These are phyloP conservation scores for Xylaria palmicola DNA, from an alignment of 495 filamentous ascomycete species.

Conservation along the genomic window DNA sequence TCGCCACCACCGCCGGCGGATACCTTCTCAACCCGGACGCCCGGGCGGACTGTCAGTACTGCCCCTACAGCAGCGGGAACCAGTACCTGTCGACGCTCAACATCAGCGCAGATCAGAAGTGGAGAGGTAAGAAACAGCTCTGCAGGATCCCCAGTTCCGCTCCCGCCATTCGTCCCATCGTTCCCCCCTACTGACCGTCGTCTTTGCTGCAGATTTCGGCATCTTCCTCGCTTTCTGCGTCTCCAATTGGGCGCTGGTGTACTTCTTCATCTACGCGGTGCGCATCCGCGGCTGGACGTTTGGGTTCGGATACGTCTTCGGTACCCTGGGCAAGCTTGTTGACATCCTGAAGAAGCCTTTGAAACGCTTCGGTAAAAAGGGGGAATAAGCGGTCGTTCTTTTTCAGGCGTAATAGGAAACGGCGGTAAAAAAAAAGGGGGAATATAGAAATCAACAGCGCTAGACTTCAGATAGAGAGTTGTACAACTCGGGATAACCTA, in stretches of 20 bases:
- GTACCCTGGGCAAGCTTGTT: slow-evolving; percentile 47
- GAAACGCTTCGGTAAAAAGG: slow-evolving; percentile 23
- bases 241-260: slow-evolving; percentile 75
- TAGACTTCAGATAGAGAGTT: too few relatives aligned
- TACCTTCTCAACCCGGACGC: slow-evolving; percentile 60
- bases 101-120: slow-evolving; percentile 44
- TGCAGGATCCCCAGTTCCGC: too few relatives aligned
- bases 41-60: slow-evolving; percentile 68
- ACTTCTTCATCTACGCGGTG: slow-evolving; percentile 82
- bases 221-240: slow-evolving; percentile 77
- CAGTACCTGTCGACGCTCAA: slow-evolving; percentile 72
- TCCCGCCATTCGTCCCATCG: not conserved
- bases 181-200: slow-evolving; percentile 36
- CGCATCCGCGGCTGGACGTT: slow-evolving; percentile 72
- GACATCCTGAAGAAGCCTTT: slow-evolving; percentile 44
- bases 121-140: slow-evolving; percentile 32
- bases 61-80: slow-evolving; percentile 61
- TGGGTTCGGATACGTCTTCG: slow-evolving; percentile 61
- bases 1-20: slow-evolving; percentile 47
- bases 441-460: not conserved
- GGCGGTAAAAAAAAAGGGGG: not conserved
- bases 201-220: slow-evolving; percentile 59
- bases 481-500: too few relatives aligned
- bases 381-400: not conserved
- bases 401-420: too few relatives aligned